These are phyloP conservation scores for Termitomyces sp. DNA, from an alignment of 768 basidiomycete genomes.

Conservation along the genomic window DNA sequence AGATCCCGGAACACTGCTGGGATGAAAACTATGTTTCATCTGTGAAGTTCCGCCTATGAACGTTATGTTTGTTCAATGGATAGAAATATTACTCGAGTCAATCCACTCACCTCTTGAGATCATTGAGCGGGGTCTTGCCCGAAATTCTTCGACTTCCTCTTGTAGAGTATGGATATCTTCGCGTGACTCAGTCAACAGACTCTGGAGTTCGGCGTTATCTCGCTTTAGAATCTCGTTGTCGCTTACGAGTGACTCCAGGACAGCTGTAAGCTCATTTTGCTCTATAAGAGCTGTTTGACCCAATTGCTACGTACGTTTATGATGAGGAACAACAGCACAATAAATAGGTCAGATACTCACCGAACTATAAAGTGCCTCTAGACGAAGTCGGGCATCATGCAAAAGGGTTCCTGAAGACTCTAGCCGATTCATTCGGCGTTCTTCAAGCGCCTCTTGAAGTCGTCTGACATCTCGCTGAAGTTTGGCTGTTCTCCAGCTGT, in stretches of 20 bases:
- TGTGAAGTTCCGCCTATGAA: slow-evolving; percentile 33
- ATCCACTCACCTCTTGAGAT: slow-evolving; percentile 33
- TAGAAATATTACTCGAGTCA: neutral
- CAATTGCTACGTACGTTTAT: slow-evolving; percentile 26
- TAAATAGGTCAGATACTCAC: slow-evolving; percentile 25
- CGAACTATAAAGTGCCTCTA: slow-evolving; percentile 56
- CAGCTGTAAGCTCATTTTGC: slow-evolving; percentile 55
- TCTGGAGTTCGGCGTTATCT: slow-evolving; percentile 77
- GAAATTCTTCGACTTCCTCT: slow-evolving; percentile 72
- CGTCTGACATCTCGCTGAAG: slow-evolving; percentile 61
- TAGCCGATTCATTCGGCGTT: slow-evolving; percentile 50
- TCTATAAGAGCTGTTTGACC: slow-evolving; percentile 37
- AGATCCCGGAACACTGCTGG: slow-evolving; percentile 39
- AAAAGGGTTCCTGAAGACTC: slow-evolving; percentile 66
- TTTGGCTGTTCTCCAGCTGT: slow-evolving; percentile 41
- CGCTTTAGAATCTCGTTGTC: slow-evolving; percentile 81
- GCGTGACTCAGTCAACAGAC: slow-evolving; percentile 65
- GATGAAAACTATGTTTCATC: slow-evolving; percentile 34
- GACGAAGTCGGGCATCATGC: slow-evolving; percentile 55
- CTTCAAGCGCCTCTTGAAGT: slow-evolving; percentile 59
- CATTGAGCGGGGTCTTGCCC: slow-evolving; percentile 39
- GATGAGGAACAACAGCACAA: slow-evolving; percentile 11
- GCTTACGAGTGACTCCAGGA: slow-evolving; percentile 80
- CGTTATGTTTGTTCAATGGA: neutral
- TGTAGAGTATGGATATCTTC: slow-evolving; percentile 69